These are phyloP conservation scores for Cryptococcus deneoformans DNA, from an alignment of 1,284 basidiomycete genomes.

Conservation along the genomic window DNA sequence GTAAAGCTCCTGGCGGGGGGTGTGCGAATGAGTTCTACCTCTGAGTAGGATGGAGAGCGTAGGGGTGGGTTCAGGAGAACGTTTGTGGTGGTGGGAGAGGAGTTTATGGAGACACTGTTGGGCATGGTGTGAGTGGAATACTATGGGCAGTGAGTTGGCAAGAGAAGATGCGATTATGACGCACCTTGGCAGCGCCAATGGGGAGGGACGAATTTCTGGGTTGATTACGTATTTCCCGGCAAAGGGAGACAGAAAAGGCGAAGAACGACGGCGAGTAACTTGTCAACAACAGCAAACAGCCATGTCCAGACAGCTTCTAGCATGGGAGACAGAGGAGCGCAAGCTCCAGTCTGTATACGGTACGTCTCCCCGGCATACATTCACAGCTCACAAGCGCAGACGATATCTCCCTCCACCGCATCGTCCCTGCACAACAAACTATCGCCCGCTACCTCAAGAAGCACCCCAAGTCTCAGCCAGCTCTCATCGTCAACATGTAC, in stretches of 20 bases:
- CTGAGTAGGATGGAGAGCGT: conserved; percentile 2
- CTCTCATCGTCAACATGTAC: conserved; percentile 34
- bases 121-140: neutral
- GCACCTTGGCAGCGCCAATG: no score
- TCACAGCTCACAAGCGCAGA: conserved; percentile 18
- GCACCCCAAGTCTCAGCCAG: conserved; percentile 42
- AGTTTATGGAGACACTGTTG: neutral
- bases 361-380: conserved; percentile 11
- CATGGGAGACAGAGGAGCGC: conserved; percentile 38
- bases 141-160: neutral
- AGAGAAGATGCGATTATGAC: neutral
- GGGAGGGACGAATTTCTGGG: neutral
- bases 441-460: conserved; percentile 36
- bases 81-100: no score
- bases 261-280: neutral
- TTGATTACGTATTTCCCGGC: neutral
- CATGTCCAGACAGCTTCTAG: conserved; percentile 14
- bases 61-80: no score
- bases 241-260: neutral
- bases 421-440: conserved; percentile 25
- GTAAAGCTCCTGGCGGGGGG: conserved; percentile 20
- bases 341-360: conserved; percentile 39
- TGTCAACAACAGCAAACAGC: neutral
- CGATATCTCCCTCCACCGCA: conserved; percentile 25
- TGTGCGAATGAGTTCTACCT: conserved; percentile 9